Evolutionary conservation across 345 rosid genomes (phyloP).

Genomic region (Anastatica hierochuntica): DNA sequence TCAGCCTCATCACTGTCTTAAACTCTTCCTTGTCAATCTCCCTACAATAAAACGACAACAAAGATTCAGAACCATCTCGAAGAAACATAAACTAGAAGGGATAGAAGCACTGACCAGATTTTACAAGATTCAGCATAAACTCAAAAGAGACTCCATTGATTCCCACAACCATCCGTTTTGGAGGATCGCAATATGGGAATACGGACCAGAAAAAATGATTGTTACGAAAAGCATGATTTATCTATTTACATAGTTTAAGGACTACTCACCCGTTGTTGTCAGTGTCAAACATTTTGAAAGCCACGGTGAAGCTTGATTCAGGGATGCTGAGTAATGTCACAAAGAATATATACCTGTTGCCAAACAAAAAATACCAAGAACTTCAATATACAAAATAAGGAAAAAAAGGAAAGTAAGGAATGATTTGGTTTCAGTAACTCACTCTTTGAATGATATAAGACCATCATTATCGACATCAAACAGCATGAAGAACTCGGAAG

Average conservation of each 20-base stretch:
- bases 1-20: constrained; percentile 84
- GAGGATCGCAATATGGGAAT: constrained; percentile 26
- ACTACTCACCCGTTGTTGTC: constrained; percentile 68
- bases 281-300: constrained; percentile 88
- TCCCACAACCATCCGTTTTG: constrained; percentile 19
- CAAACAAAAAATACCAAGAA: constrained; percentile 11
- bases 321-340: constrained; percentile 86
- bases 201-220: constrained; percentile 12
- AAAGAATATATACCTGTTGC: constrained; percentile 79
- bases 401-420: background rate
- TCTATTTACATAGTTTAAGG: background rate
- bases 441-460: constrained; percentile 87
- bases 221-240: constrained; percentile 14
- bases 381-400: background rate
- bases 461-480: constrained; percentile 81
- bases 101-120: constrained; percentile 24
- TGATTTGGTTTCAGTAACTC: constrained; percentile 23
- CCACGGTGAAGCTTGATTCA: constrained; percentile 69
- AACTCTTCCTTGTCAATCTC: constrained; percentile 79
- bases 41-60: constrained; percentile 29
- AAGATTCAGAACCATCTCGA: constrained; percentile 5
- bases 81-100: constrained; percentile 14
- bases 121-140: constrained; percentile 21
- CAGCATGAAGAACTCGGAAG: constrained; percentile 84
- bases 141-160: constrained; percentile 27